Percentiles rank a stretch among this genome's conserved stretches.
These are phyloP conservation scores for Gossypium raimondii DNA, from an alignment of 345 rosid genomes.

Conservation along the genomic window DNA sequence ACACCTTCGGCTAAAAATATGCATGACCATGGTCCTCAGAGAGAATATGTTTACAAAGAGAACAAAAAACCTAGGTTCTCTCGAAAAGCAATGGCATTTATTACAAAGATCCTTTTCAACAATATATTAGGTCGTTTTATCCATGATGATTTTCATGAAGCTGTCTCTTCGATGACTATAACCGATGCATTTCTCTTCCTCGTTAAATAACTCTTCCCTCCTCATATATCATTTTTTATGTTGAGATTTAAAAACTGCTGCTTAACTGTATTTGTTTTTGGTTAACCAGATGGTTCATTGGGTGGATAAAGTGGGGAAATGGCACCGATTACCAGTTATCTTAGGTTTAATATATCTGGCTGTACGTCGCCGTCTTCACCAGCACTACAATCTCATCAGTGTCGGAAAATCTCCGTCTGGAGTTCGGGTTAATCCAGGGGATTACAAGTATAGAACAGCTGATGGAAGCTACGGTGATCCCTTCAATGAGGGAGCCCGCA, in stretches of 20 bases:
- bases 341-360: slow-evolving; percentile 42
- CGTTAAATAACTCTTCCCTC: slow-evolving; percentile 11
- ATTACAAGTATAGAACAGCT: slow-evolving; percentile 46
- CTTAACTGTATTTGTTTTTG: neutral
- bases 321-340: slow-evolving; percentile 54
- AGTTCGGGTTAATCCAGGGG: slow-evolving; percentile 38
- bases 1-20: neutral
- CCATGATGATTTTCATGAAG: slow-evolving; percentile 39
- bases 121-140: slow-evolving; percentile 20
- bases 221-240: too few relatives aligned
- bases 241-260: too few relatives aligned
- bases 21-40: neutral
- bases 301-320: slow-evolving; percentile 38
- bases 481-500: slow-evolving; percentile 44
- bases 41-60: neutral
- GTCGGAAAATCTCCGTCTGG: slow-evolving; percentile 46
- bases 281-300: slow-evolving; percentile 42
- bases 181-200: slow-evolving; percentile 40
- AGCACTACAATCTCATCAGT: slow-evolving; percentile 46
- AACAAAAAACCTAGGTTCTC: neutral
- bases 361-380: slow-evolving; percentile 48
- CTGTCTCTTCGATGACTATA: slow-evolving; percentile 33
- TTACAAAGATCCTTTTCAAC: slow-evolving; percentile 14
- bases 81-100: slow-evolving; percentile 1
- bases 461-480: slow-evolving; percentile 48